A percentile compares a stretch with the other conserved stretches of the same genome.
Conservation (phyloP, 2,329 filamentous ascomycete species). For the Claviceps pazoutovae region DNA sequence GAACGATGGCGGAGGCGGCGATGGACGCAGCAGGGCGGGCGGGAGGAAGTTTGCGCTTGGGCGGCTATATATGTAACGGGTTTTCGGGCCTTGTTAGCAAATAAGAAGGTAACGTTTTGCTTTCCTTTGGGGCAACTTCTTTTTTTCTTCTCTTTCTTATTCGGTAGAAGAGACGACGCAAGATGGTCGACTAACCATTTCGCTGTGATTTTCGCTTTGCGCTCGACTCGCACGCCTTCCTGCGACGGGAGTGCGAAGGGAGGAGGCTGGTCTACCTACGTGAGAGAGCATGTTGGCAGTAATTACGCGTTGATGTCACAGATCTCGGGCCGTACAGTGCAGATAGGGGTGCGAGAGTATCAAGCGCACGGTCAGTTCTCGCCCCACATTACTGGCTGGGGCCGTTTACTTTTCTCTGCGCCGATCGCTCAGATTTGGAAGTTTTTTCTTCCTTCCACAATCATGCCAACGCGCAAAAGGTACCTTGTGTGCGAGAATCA, state of each 20-base stretch:
- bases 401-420: too few relatives aligned
- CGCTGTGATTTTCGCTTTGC: not conserved
- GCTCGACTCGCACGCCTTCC: not conserved
- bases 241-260: not conserved
- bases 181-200: not conserved
- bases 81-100: too few relatives aligned
- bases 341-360: not conserved
- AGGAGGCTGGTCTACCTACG: too few relatives aligned
- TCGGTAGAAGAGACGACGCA: not conserved
- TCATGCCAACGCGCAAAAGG: too few relatives aligned
- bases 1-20: conserved; percentile 13
- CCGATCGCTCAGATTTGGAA: fast-evolving
- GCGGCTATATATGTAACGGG: conserved; percentile 23
- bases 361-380: too few relatives aligned
- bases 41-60: conserved; percentile 33
- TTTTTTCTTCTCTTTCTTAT: not conserved
- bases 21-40: too few relatives aligned
- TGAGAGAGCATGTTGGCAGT: too few relatives aligned
- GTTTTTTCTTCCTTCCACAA: too few relatives aligned
- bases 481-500: too few relatives aligned
- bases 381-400: too few relatives aligned
- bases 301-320: not conserved
- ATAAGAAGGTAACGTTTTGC: not conserved
- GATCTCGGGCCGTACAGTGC: not conserved
- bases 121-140: not conserved